Evolutionary conservation across 73 alveolate genomes (phyloP), one percentile per base, ranked within the genome.

Genomic region (Paramecium bursaria): DNA sequence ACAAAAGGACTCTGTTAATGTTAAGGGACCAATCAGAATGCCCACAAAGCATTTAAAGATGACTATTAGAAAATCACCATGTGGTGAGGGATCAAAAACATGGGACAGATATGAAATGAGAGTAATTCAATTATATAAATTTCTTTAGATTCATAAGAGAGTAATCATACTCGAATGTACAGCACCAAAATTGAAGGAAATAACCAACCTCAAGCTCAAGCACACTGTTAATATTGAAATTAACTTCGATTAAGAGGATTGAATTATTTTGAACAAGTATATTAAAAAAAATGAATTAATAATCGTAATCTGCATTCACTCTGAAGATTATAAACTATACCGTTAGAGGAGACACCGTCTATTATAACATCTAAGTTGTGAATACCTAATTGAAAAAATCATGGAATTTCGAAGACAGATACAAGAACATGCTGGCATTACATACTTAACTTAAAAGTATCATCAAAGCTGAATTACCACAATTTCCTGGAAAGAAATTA

Each of bases 21-120:
- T 79, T 73, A 79, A 87, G 61, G 99, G 99, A 67, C 99, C 99
- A 48, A 95, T 89, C 89, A 91, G 95, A 86, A 93, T 95, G 91
- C 99, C 99, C 48, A 95, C 96, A 50, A 95, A 93, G 91, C 86
- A 86, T 74, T 92, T 95, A 48, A 90, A 91, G 74, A 89, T 95
- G 85, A 91, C 97, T 35, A 92, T 93, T 46, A 92, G 99, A 89
- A 95, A 95, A 91, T 50, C 92, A 60, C 99, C 99, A 26, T 95
- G 99, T 73, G 99, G 99, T 49, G 98, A 95, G 86, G 99, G 99
- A 54, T 90, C 99, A 47, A 93, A 93, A 91, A 95, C 99, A 46
- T 95, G 94, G 95, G 99, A 95, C 92, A 94, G 97, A 91, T 93
- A 76, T 85, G 98, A 93, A 61, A 95, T 95, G 99, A 89, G 96